Base-by-base conservation (phyloP, 106 monocot species). In the Apostasia ramifera region DNA sequence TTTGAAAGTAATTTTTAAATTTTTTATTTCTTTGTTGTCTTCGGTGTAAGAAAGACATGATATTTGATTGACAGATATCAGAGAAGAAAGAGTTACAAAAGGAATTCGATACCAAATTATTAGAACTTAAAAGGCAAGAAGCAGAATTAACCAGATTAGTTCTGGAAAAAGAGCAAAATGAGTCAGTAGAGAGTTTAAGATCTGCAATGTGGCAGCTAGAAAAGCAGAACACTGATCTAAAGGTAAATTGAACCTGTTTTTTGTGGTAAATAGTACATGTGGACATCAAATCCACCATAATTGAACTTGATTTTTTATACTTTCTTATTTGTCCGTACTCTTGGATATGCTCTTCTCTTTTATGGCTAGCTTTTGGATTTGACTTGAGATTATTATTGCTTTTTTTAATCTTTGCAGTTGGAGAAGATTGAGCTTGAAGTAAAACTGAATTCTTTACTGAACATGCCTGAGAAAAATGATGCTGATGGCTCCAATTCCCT, bases 201-300 rank as follows among this genome's bases (percentile, higher is more conserved):
- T 67, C 5, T 44, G 43, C 46, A 52, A 52, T 91, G 38, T 49
- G 40, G 67, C 60, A 47, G 61, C 72, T 92, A 57, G 71, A 79
- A 75, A 81, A 84, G 63, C 91, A 95, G 54, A 89, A 91, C 66
- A 63, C 69, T 6, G 57, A 62, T 41, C 69, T 92, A 61, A 91
- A 86, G 95, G 95, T 92, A 63, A 63, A 12, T 66, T 26, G 56
- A 15, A 37, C n/a, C 7, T 37, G 1, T 66, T 63, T 43, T 38
- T 14, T 63, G 26, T 60, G 13, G 42, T 55, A 50, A 61, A 47
- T 11, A 13, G n/a, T 56, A 14, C 39, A 42, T 51, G 13, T 63
- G 15, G 11, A 6, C 49, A 56, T 68, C 39, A 57, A 44, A 12
- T 37, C 2, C 8, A 13, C 58, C 55, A 55, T 55, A 3, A 14